Evolutionary conservation across 1,284 basidiomycete genomes (phyloP), one percentile per base, ranked within the genome.

Genomic region (Cryptococcus jaspeensis): DNA sequence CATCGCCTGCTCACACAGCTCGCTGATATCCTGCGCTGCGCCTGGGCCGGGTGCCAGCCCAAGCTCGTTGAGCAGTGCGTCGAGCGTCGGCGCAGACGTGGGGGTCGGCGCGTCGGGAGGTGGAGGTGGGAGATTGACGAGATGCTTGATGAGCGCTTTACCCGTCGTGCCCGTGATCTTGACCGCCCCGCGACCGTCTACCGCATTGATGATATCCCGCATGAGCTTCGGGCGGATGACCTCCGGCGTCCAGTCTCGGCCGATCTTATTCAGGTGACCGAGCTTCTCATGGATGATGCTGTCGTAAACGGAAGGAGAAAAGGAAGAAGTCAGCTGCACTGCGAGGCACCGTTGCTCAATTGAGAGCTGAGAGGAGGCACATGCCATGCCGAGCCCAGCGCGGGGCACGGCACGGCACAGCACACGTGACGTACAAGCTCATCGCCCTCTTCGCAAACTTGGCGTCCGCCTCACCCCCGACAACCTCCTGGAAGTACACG

Each of bases 201-300:
- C 86, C 48, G 93, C 78, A 60, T 89, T 85, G 39, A 97, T 83
- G 43, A 98, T 77, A 58, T 88, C 84, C 2, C 88, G 87, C 71
- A 98, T 80, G 58, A 88, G 85, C 2, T 72, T 72, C 0, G 83
- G 77, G 0, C 85, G 81, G 20, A 94, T 68, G 0, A 84, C 78
- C 47, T 86, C 87, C 3, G 84, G 80, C 42, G 77, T 79, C 77
- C 93, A 91, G 0, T 80, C 78, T 66, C 84, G 79, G 38, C 81
- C 81, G 15, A 84, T 80, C 40, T 83, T 81, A 0, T 86, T 78
- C 6, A 95, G 80, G 63, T 89, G 85, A 0, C 90, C 90, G 7
- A 93, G 78, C 0, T 94, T 80, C 60, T 93, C 90, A 65, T 96
- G 90, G 7, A 85, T 87, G 75, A 94, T 84, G 91, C 92, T 94